Percentiles rank a stretch among this genome's conserved stretches.
Evolutionary conservation across 352 stramenopile species (phyloP).

Genomic region (Globisporangium lucens): DNA sequence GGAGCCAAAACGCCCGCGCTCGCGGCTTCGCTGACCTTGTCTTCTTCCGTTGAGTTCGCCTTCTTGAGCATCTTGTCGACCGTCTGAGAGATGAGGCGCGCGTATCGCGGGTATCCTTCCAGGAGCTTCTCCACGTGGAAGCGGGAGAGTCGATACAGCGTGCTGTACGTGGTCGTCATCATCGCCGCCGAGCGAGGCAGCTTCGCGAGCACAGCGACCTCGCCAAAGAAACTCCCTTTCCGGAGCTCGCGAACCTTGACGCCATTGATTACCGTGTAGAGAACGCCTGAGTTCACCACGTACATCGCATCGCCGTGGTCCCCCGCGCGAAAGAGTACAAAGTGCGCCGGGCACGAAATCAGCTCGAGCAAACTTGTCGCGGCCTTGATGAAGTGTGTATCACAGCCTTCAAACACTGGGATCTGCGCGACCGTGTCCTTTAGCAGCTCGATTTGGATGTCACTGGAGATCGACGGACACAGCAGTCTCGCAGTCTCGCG

Average conservation of each 20-base stretch:
- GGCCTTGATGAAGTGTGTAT: slow-evolving; percentile 55
- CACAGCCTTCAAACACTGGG: slow-evolving; percentile 58
- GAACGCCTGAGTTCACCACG: slow-evolving; percentile 57
- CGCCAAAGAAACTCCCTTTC: slow-evolving; percentile 65
- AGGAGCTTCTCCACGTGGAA: slow-evolving; percentile 51
- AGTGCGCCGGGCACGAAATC: slow-evolving; percentile 48
- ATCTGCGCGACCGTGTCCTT: slow-evolving; percentile 47
- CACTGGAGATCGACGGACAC: slow-evolving; percentile 63
- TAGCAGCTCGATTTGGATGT: slow-evolving; percentile 69
- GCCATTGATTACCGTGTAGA: slow-evolving; percentile 55
- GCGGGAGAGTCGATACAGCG: slow-evolving; percentile 51
- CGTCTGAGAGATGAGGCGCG: slow-evolving; percentile 37
- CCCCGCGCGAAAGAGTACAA: slow-evolving; percentile 49
- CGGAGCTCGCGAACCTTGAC: slow-evolving; percentile 67
- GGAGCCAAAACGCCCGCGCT: not conserved
- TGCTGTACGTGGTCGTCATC: slow-evolving; percentile 63
- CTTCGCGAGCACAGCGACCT: slow-evolving; percentile 62
- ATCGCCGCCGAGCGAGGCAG: slow-evolving; percentile 52
- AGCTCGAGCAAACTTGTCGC: slow-evolving; percentile 56
- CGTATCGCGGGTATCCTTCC: slow-evolving; percentile 47
- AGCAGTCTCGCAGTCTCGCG: slow-evolving; percentile 53
- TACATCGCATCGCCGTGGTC: slow-evolving; percentile 76
- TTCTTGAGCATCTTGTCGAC: slow-evolving; percentile 40
- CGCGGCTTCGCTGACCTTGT: slow-evolving; percentile 14
- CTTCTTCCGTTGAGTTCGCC: slow-evolving; percentile 20